phyloP scores from a whole-genome alignment of 2,329 filamentous ascomycete species.

The Colletotrichum echinochloae region DNA sequence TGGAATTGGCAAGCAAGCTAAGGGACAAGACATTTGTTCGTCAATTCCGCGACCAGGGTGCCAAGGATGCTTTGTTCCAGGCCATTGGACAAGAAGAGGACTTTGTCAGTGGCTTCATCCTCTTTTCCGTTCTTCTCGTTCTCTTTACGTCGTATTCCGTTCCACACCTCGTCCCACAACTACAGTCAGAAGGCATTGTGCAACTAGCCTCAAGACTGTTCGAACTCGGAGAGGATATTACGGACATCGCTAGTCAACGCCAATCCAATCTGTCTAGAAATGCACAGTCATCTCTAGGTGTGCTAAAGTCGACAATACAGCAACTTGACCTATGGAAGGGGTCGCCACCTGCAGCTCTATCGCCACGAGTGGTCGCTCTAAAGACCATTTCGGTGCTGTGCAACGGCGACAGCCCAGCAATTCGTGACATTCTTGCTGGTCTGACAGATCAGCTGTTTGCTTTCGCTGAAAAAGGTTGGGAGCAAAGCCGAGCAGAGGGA shows the following conservation, averaged over 20 bases:
- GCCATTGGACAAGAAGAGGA: constrained; percentile 71
- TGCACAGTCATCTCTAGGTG: constrained; percentile 66
- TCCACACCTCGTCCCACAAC: constrained; percentile 67
- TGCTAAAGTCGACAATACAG: constrained; percentile 65
- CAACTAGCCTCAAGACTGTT: constrained; percentile 69
- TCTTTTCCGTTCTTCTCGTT: constrained; percentile 72
- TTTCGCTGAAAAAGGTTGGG: constrained; percentile 38
- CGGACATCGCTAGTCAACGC: constrained; percentile 71
- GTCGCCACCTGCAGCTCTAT: constrained; percentile 61
- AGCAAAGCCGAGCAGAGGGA: constrained; percentile 23
- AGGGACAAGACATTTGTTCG: constrained; percentile 72
- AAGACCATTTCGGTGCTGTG: constrained; percentile 61
- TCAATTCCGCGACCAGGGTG: constrained; percentile 80
- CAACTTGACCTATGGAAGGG: constrained; percentile 71
- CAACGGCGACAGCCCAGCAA: constrained; percentile 30
- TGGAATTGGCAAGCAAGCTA: constrained; percentile 71
- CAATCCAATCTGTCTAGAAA: constrained; percentile 77
- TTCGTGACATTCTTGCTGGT: constrained; percentile 20
- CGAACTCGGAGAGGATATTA: constrained; percentile 65
- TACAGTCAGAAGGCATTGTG: constrained; percentile 66
- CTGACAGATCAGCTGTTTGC: constrained; percentile 42
- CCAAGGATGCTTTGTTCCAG: constrained; percentile 76
- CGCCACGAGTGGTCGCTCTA: constrained; percentile 73
- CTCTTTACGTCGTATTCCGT: constrained; percentile 72
- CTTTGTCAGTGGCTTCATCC: constrained; percentile 70